Evolutionary conservation across 2,329 filamentous ascomycete species (phyloP).

Genomic region (Cercospora beticola): DNA sequence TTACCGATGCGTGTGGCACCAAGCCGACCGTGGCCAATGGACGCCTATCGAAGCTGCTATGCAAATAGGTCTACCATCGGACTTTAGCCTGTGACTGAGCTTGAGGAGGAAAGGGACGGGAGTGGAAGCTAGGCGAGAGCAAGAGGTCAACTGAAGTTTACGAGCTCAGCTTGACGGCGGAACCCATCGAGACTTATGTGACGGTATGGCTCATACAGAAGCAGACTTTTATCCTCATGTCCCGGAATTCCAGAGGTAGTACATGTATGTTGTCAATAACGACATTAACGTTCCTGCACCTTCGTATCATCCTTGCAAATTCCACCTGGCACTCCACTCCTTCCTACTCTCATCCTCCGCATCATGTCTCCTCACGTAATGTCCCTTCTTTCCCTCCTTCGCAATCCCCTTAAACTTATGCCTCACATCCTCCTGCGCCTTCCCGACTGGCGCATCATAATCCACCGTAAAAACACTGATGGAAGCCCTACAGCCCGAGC

Average conservation of each 20-base stretch:
- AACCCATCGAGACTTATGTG: background rate
- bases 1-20: background rate
- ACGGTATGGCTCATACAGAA: background rate
- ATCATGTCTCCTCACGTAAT: background rate
- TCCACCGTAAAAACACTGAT: slow-evolving; percentile 54
- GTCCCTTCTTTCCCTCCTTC: background rate
- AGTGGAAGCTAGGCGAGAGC: background rate
- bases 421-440: slow-evolving; percentile 25
- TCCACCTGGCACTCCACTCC: slow-evolving; percentile 23
- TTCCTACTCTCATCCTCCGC: background rate
- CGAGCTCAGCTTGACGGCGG: background rate
- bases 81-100: background rate
- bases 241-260: background rate
- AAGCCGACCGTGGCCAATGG: background rate
- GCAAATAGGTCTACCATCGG: background rate
- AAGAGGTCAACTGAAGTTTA: background rate
- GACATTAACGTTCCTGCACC: background rate
- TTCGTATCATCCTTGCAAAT: background rate
- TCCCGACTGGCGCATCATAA: slow-evolving; percentile 48
- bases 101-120: background rate
- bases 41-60: background rate
- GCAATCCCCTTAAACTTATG: slow-evolving; percentile 13
- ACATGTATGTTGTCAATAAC: background rate
- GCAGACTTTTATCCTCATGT: background rate
- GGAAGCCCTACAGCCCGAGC: slow-evolving; percentile 42